These are phyloP conservation scores for Russula dissimulans DNA, from an alignment of 768 basidiomycete genomes.

Conservation along the genomic window DNA sequence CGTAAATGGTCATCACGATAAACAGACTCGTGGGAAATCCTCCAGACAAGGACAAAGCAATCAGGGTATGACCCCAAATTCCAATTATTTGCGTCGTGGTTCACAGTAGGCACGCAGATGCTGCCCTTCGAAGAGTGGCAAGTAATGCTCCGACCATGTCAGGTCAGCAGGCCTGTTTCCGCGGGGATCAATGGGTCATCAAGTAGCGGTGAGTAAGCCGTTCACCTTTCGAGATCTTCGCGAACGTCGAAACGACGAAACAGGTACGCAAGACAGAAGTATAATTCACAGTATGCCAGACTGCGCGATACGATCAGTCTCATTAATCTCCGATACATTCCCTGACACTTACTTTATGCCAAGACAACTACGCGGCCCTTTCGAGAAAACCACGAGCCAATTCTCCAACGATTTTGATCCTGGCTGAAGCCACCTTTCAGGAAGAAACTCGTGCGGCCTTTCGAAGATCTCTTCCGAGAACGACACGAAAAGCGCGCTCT, in stretches of 20 bases:
- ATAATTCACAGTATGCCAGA: conserved; percentile 18
- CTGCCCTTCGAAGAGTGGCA: conserved; percentile 9
- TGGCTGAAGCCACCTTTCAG: conserved; percentile 18
- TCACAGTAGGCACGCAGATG: conserved; percentile 10
- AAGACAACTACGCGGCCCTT: conserved; percentile 19
- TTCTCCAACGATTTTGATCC: conserved; percentile 11
- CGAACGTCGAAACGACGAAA: conserved; percentile 21
- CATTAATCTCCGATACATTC: not conserved
- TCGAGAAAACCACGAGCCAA: conserved; percentile 18
- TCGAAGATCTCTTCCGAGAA: conserved; percentile 8
- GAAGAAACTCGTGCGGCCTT: conserved; percentile 13
- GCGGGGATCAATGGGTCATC: no score
- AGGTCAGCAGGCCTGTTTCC: conserved; percentile 2
- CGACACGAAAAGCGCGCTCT: conserved; percentile 12
- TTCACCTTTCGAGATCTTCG: conserved; percentile 3
- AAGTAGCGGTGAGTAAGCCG: no score
- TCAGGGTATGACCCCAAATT: no score
- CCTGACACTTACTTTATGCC: conserved; percentile 18
- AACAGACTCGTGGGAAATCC: no score
- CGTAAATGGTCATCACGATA: no score
- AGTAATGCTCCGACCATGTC: conserved; percentile 9
- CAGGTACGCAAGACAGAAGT: conserved; percentile 18
- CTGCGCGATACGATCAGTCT: not conserved
- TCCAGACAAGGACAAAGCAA: no score
- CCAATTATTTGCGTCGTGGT: not conserved